Base-by-base conservation (phyloP, 495 filamentous ascomycete genomes). In the Pseudoneurospora amorphoporcata region DNA sequence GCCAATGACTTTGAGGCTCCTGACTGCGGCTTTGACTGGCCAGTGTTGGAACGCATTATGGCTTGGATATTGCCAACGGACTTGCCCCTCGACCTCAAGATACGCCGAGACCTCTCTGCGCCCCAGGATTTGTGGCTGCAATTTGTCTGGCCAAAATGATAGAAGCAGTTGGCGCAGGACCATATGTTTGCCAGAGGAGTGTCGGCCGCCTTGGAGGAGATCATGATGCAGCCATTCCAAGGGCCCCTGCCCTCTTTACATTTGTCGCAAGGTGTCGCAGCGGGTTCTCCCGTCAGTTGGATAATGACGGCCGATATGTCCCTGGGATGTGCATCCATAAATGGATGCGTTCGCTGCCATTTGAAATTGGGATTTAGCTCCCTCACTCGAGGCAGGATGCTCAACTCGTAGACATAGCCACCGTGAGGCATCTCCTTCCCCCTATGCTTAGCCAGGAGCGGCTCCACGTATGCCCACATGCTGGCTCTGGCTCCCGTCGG, bases 101-200 rank as follows among this genome's bases (percentile, higher is more conserved):
- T 72, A 43, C 65, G 47, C 17, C 68, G 38, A 3, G 73, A 73
- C 8, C 73, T 73, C 65, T 72, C 47, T 6, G n/a, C 37, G 2
- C 76, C 79, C 79, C 76, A 79, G 6, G 14, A 35, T 70, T 75
- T 80, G 45, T 77, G 74, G 16, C 70, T 72, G 68, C 81, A 82
- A n/a, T 76, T 71, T 0, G 73, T 76, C 47, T 80, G 78, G 0
- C 74, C 72, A 58, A n/a, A 70, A 37, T 80, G 77, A 41, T 82
- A 82, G 19, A 76, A 79, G 68, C 81, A 82, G 39, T 80, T 82
- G 9, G 78, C 81, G 32, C 81, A 82, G 10, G 71, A 29, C 4
- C 76, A 16, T 7, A 82, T 47, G 3, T 68, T 70, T 1, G 38
- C 68, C 1, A 78, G 58, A 1, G 75, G 40, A 4, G 17, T 58